Base-by-base conservation (phyloP, 305 asterid species). In the Lippia alba region DNA sequence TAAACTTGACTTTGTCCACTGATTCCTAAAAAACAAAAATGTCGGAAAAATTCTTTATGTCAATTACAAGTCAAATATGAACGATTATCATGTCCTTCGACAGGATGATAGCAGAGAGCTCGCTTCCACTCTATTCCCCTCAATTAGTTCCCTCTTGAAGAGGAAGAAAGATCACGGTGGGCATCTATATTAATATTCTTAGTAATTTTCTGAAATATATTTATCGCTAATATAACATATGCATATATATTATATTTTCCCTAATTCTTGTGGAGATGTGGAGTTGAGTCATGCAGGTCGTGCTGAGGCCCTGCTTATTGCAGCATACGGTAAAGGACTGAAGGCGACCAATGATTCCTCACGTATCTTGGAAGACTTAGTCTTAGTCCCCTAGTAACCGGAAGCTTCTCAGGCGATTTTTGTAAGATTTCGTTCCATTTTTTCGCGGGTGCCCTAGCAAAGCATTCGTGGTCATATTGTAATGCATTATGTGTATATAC, bases 161-260 rank as follows among this genome's bases (percentile, higher is more conserved):
- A 81, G 99, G 77, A 94, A 94, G 89, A 94, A 94, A 82, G 98
- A 94, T 82, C 97, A 94, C 6, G 97, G 97, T 88, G 65, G 71
- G 87, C 76, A 41, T 61, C 74, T 58, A 40, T 57, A 24, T 61
- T 61, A 55, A 34, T 10, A 51, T 4, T 11, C 18, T 15, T 15
- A 0, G 24, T n/a, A 19, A 10, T 54, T 32, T 15, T 50, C 8
- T 10, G 19, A 9, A 57, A 5, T 24, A 30, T 3, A 24, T 57
- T 24, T 24, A 30, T 57, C 30, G n/a, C 62, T 12, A 57, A 57
- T 4, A 24, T 24, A 1, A 24, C 10, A 57, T 30, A 36, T 36
- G 41, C 9, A 36, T 36, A 36, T 36, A 4, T 57, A 15, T 15
- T 10, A 4, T 24, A 24, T 24, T 24, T 56, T 57, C 12, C 18